A percentile compares a stretch with the other conserved stretches of the same genome.
Conservation (phyloP, 805 yeast genomes). For the Zygosaccharomyces kombuchaensis region DNA sequence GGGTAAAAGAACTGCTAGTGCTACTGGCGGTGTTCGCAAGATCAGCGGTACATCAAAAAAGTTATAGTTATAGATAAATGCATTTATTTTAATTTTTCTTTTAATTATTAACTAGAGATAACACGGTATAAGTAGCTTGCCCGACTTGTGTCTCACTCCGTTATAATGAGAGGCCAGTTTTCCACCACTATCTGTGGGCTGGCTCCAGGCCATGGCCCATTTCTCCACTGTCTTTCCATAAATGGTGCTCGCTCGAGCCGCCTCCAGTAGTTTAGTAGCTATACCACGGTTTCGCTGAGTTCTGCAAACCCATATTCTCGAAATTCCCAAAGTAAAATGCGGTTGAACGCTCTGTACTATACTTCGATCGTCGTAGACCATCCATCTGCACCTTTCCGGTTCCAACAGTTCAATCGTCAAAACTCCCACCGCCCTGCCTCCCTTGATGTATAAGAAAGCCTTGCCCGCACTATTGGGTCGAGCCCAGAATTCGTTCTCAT, state of each 20-base stretch:
- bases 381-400: slow-evolving; percentile 50
- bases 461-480: slow-evolving; percentile 33
- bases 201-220: slow-evolving; percentile 60
- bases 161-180: slow-evolving; percentile 53
- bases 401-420: slow-evolving; percentile 46
- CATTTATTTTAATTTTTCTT: slow-evolving; percentile 1
- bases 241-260: slow-evolving; percentile 42
- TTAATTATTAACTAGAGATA: slow-evolving; percentile 18
- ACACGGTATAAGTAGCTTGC: slow-evolving; percentile 32
- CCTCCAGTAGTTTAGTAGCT: slow-evolving; percentile 42
- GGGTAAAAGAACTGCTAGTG: slow-evolving; percentile 33
- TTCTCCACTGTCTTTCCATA: slow-evolving; percentile 46
- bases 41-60: slow-evolving; percentile 33
- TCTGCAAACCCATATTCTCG: slow-evolving; percentile 45
- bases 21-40: slow-evolving; percentile 34
- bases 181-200: slow-evolving; percentile 65
- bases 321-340: slow-evolving; percentile 42
- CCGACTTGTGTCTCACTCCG: slow-evolving; percentile 46
- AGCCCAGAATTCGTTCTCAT: slow-evolving; percentile 42
- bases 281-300: slow-evolving; percentile 48
- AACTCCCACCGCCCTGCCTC: slow-evolving; percentile 50
- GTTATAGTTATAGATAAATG: slow-evolving; percentile 10
- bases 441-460: slow-evolving; percentile 47
- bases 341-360: slow-evolving; percentile 46
- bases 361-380: slow-evolving; percentile 48